These are phyloP conservation scores for Hypoxylon rubiginosum DNA, from an alignment of 2,329 filamentous ascomycete species.

Conservation along the genomic window DNA sequence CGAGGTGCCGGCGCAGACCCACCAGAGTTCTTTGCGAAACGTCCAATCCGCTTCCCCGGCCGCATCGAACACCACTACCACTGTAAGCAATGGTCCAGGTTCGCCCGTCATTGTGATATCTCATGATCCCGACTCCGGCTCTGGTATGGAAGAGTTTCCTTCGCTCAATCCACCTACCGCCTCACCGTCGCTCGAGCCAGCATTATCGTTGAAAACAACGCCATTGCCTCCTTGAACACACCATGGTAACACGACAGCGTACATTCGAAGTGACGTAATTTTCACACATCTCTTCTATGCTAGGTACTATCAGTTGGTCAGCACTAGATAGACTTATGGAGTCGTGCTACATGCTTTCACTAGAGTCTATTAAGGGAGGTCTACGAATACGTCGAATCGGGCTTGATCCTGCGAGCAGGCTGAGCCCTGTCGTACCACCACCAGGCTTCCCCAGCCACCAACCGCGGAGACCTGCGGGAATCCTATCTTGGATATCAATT, in stretches of 20 bases:
- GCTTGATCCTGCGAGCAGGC: neutral
- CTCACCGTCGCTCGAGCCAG: neutral
- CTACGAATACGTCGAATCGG: neutral
- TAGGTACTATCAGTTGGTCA: neutral
- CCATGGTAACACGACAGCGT: too few relatives aligned
- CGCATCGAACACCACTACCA: constrained; percentile 14
- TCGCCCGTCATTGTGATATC: constrained; percentile 46
- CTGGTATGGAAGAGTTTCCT: constrained; percentile 8
- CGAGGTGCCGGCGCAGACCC: constrained; percentile 47
- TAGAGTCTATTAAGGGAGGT: neutral
- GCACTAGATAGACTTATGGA: neutral
- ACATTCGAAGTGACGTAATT: too few relatives aligned
- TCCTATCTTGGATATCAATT: neutral
- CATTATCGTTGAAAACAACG: constrained; percentile 2
- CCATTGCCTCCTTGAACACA: neutral
- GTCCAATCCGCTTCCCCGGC: constrained; percentile 22
- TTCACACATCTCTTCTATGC: neutral
- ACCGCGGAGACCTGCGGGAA: neutral
- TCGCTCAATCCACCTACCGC: neutral
- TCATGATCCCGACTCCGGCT: constrained; percentile 40
- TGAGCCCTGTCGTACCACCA: neutral
- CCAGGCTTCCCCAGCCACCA: neutral
- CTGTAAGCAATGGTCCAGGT: constrained; percentile 18
- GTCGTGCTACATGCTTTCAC: neutral
- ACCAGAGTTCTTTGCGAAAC: constrained; percentile 37